phyloP scores from a whole-genome alignment of 169 alveolate genomes.

The Plasmodium cynomolgi region DNA sequence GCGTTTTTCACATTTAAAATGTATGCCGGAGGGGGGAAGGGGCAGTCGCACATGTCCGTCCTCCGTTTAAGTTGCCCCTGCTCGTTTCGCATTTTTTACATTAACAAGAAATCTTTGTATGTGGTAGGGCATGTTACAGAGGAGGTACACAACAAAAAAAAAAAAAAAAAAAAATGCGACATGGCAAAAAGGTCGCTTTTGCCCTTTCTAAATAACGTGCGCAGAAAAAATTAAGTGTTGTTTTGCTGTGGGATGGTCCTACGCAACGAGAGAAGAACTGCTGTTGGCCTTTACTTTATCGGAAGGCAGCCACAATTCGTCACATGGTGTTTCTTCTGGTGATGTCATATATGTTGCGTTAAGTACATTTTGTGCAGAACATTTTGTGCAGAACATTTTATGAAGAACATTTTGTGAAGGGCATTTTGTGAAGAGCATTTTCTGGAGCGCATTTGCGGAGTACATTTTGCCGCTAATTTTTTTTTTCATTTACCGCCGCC shows the following conservation, averaged over 20 bases:
- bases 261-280: not conserved
- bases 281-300: not conserved
- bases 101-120: not conserved
- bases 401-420: not conserved
- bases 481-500: not conserved
- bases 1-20: not conserved
- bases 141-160: not conserved
- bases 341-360: not conserved
- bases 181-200: not conserved
- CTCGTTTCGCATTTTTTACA: not conserved
- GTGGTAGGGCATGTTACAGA: not conserved
- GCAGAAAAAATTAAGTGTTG: not conserved
- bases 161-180: not conserved
- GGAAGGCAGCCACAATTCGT: not conserved
- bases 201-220: not conserved
- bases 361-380: not conserved
- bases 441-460: not conserved
- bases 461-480: not conserved
- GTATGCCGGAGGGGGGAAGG: not conserved
- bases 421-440: not conserved
- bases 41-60: not conserved
- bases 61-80: not conserved
- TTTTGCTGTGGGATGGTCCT: not conserved
- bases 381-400: not conserved
- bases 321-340: not conserved